Evolutionary conservation across 176 grass and related monocot species (phyloP).

Genomic region (Musa acuminata): DNA sequence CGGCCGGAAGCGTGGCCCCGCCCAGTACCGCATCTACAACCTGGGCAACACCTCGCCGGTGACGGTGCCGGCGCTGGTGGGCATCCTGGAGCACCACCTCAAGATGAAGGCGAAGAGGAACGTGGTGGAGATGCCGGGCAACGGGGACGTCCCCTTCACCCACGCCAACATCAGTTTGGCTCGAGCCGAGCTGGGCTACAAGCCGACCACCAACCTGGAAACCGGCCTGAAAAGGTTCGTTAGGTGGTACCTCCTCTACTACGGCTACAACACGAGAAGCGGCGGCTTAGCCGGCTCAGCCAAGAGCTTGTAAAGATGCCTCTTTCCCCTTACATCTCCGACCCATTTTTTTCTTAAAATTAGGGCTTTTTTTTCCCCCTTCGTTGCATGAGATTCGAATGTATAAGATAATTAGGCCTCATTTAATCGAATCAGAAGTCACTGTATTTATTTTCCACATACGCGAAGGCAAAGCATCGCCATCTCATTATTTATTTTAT

Average conservation of each 20-base stretch:
- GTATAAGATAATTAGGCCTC: too few relatives aligned
- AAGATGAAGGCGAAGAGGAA: slow-evolving; percentile 37
- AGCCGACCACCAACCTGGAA: slow-evolving; percentile 34
- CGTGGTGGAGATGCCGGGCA: slow-evolving; percentile 39
- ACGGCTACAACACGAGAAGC: slow-evolving; percentile 24
- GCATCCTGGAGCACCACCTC: slow-evolving; percentile 29
- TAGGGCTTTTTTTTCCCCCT: background rate
- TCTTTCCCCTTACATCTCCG: background rate
- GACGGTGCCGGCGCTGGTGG: slow-evolving; percentile 26
- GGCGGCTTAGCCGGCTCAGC: background rate
- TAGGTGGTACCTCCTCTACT: slow-evolving; percentile 41
- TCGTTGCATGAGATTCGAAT: too few relatives aligned
- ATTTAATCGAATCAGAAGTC: too few relatives aligned
- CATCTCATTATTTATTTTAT: background rate
- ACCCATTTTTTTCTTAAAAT: background rate
- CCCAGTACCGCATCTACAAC: slow-evolving; percentile 38
- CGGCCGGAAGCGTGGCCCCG: slow-evolving; percentile 27
- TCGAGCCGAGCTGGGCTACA: slow-evolving; percentile 32
- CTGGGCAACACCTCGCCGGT: slow-evolving; percentile 40
- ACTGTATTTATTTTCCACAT: too few relatives aligned
- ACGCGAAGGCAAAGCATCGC: background rate
- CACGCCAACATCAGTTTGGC: slow-evolving; percentile 42
- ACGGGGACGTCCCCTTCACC: slow-evolving; percentile 40
- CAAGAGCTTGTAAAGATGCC: slow-evolving; percentile 2
- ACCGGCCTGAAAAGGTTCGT: slow-evolving; percentile 43